Evolutionary conservation across 2,329 filamentous ascomycete genomes (phyloP).

Genomic region (Monosporascus cannonballus): DNA sequence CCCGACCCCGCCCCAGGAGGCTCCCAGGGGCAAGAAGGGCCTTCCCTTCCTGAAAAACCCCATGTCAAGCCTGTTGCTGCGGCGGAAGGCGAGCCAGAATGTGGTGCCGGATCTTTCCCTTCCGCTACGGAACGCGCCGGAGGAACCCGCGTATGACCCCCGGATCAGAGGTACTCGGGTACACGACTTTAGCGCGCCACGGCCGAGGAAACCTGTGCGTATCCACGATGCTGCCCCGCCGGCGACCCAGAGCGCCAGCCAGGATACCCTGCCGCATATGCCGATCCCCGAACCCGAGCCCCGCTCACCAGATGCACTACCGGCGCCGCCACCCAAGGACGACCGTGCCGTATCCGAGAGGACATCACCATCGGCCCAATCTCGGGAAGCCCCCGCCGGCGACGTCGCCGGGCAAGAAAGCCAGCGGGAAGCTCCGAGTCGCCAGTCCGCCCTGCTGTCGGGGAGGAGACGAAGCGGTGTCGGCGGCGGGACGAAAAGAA

Average conservation of each 20-base stretch:
- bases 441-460: slow-evolving; percentile 4
- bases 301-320: slow-evolving; percentile 22
- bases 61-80: slow-evolving; percentile 52
- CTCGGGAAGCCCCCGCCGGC: slow-evolving; percentile 25
- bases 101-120: slow-evolving; percentile 35
- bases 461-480: slow-evolving; percentile 5
- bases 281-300: slow-evolving; percentile 12
- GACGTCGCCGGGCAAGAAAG: slow-evolving; percentile 12
- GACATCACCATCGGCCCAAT: slow-evolving; percentile 27
- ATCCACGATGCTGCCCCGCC: slow-evolving; percentile 18
- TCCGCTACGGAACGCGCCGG: slow-evolving; percentile 31
- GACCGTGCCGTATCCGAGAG: slow-evolving; percentile 20
- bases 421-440: slow-evolving; percentile 10
- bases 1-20: slow-evolving; percentile 29
- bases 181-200: slow-evolving; percentile 60
- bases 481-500: slow-evolving; percentile 15
- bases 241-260: slow-evolving; percentile 12
- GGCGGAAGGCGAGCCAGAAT: slow-evolving; percentile 48
- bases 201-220: slow-evolving; percentile 37
- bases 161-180: slow-evolving; percentile 58
- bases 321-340: slow-evolving; percentile 33
- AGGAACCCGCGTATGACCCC: slow-evolving; percentile 52
- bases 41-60: slow-evolving; percentile 54
- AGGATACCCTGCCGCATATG: slow-evolving; percentile 10
- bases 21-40: slow-evolving; percentile 44